A percentile compares a stretch with the other conserved stretches of the same genome.
These are phyloP conservation scores for Lyophyllum semitale DNA, from an alignment of 768 basidiomycete species.

Conservation along the genomic window DNA sequence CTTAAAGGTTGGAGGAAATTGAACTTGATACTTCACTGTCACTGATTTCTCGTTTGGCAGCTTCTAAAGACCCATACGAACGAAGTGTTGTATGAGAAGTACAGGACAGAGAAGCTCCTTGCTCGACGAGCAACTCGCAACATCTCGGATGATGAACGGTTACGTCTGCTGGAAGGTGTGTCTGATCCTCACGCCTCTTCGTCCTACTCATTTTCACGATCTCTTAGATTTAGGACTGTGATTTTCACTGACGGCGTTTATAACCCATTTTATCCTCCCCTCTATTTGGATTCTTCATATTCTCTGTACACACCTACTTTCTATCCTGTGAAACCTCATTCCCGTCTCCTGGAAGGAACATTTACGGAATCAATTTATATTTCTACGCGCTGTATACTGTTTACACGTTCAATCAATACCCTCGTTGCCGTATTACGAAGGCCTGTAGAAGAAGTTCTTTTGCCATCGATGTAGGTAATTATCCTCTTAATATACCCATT, in stretches of 20 bases:
- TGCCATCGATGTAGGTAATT: no score
- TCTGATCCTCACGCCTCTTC: neutral
- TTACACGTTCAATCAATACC: conserved; percentile 7
- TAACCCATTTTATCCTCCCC: conserved; percentile 14
- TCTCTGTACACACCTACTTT: conserved; percentile 6
- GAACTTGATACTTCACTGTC: neutral
- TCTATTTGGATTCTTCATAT: no score
- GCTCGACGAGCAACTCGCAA: conserved; percentile 81
- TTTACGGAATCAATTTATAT: neutral
- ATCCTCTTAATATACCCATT: no score
- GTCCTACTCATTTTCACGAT: neutral
- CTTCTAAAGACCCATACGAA: conserved; percentile 81
- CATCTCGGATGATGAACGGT: conserved; percentile 74
- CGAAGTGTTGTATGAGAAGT: conserved; percentile 92
- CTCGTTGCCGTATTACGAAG: neutral
- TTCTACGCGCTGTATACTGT: conserved; percentile 8
- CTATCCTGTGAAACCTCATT: neutral
- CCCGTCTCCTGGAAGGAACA: conserved; percentile 16
- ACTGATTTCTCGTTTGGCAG: conserved; percentile 35
- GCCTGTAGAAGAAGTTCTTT: neutral
- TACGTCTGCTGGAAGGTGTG: conserved; percentile 73
- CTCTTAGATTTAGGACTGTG: conserved; percentile 49
- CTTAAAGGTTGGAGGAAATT: conserved; percentile 61
- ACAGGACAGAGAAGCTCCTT: conserved; percentile 87
- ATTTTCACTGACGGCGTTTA: conserved; percentile 15